Evolutionary conservation across 495 filamentous ascomycete species (phyloP).

Genomic region (Lepidopterella palustris): DNA sequence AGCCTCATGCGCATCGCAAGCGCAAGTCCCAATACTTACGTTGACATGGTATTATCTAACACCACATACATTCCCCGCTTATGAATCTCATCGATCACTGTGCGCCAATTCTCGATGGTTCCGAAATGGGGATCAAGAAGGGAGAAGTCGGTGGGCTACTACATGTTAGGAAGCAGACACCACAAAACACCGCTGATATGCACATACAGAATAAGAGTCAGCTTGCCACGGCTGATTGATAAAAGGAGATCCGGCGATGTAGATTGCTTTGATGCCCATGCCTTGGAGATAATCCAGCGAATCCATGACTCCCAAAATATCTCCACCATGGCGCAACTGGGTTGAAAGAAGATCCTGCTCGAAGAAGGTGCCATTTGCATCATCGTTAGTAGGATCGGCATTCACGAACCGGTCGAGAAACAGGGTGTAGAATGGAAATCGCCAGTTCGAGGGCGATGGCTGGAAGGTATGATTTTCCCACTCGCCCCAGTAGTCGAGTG

Average conservation of each 20-base stretch:
- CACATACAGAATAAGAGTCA: constrained; percentile 46
- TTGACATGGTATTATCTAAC: constrained; percentile 65
- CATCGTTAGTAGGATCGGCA: constrained; percentile 65
- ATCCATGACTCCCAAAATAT: constrained; percentile 57
- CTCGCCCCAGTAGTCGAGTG: constrained; percentile 56
- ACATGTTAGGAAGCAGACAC: background rate
- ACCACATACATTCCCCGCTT: constrained; percentile 67
- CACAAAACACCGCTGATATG: no score
- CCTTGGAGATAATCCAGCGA: constrained; percentile 69
- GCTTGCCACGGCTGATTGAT: constrained; percentile 65
- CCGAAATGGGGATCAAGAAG: constrained; percentile 65
- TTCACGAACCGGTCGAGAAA: constrained; percentile 68
- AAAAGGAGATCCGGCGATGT: constrained; percentile 50
- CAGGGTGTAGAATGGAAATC: constrained; percentile 65
- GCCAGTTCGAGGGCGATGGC: constrained; percentile 60
- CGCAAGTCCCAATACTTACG: no score
- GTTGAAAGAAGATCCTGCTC: constrained; percentile 64
- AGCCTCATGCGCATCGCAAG: no score
- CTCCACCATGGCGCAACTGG: constrained; percentile 70
- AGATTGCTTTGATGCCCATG: constrained; percentile 60
- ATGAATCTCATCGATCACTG: constrained; percentile 57
- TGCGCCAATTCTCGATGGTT: constrained; percentile 56
- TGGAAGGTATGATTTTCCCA: constrained; percentile 51
- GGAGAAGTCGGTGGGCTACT: constrained; percentile 56
- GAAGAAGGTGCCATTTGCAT: constrained; percentile 60